These are phyloP conservation scores for Puccinia brachypodii DNA, from an alignment of 1,284 basidiomycete species.

Conservation along the genomic window DNA sequence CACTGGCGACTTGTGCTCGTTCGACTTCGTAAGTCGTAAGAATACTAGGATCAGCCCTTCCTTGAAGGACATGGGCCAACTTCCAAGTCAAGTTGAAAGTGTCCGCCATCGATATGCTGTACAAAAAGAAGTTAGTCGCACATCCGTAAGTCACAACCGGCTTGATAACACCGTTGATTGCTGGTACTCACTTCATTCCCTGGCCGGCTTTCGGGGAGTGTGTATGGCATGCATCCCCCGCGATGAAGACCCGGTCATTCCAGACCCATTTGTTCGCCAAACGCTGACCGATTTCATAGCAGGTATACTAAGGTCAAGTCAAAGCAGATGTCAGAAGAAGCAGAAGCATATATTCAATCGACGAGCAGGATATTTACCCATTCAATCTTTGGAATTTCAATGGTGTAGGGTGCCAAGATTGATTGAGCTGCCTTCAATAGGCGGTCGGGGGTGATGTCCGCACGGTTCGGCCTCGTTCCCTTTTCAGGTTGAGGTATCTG, in stretches of 20 bases:
- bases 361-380: constrained; percentile 68
- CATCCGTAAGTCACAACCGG: constrained; percentile 64
- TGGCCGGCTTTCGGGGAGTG: constrained; percentile 74
- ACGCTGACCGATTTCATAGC: constrained; percentile 66
- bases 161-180: constrained; percentile 63
- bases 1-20: constrained; percentile 64
- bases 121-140: constrained; percentile 15
- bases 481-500: constrained; percentile 63
- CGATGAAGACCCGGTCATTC: constrained; percentile 73
- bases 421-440: constrained; percentile 67
- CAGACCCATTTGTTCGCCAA: constrained; percentile 70
- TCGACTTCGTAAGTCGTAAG: constrained; percentile 65
- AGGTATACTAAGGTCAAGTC: constrained; percentile 16
- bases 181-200: constrained; percentile 60
- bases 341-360: constrained; percentile 53
- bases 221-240: constrained; percentile 76
- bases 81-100: constrained; percentile 83
- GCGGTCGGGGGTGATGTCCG: constrained; percentile 64
- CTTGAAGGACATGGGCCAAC: constrained; percentile 69
- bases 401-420: constrained; percentile 68
- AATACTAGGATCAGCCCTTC: constrained; percentile 67
- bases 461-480: constrained; percentile 61
- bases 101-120: constrained; percentile 51
- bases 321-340: not conserved
- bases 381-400: constrained; percentile 66